These are phyloP conservation scores for Phialophora expanda DNA, from an alignment of 2,329 filamentous ascomycete genomes.

Conservation along the genomic window DNA sequence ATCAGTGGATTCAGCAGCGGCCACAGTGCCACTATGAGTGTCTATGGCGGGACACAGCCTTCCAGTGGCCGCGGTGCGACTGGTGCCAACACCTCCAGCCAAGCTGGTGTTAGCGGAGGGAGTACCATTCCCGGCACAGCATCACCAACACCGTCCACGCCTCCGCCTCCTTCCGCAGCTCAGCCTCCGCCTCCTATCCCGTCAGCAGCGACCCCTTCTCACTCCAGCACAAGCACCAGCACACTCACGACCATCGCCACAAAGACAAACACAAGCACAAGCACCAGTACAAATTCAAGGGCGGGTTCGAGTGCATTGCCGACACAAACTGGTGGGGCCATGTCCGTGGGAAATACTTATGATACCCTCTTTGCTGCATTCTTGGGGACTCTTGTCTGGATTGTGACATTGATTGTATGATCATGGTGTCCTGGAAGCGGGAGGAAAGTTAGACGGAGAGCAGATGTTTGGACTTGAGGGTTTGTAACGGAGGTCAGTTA, in stretches of 20 bases:
- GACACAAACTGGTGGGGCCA: neutral
- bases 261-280: constrained; percentile 7
- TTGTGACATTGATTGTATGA: neutral
- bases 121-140: neutral
- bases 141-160: neutral
- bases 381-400: constrained; percentile 3
- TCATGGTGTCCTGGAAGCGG: neutral
- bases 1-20: neutral
- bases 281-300: neutral
- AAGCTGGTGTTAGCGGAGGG: neutral
- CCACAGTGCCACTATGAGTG: neutral
- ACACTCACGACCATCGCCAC: neutral
- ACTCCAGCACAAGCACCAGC: constrained; percentile 1
- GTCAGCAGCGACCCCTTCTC: neutral
- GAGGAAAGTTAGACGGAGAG: too few relatives aligned
- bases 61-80: neutral
- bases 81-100: neutral
- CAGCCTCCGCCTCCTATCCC: neutral
- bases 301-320: neutral
- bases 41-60: neutral
- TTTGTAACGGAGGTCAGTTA: neutral
- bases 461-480: too few relatives aligned
- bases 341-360: neutral
- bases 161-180: neutral
- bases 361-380: neutral